Base-by-base conservation (phyloP, 139 green algal species). In the Ettlia oleoabundans region DNA sequence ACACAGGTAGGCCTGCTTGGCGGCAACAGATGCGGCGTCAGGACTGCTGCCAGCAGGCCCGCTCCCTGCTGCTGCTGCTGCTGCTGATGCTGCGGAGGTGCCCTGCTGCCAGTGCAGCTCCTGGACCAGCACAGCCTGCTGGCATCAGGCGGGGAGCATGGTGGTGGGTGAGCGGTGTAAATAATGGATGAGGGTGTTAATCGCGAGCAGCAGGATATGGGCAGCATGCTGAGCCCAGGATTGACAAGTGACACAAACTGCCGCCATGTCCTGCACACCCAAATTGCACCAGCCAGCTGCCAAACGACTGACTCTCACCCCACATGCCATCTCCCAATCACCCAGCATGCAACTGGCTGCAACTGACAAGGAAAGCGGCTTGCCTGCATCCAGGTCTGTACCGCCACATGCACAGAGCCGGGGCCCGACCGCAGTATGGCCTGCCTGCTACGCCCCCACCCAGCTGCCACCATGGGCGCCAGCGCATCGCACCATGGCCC, bases 401-500 rank as follows among this genome's bases (percentile, higher is more conserved):
- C 72, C 41, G 84, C 84, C 8, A 67, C 61, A 42, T 82, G 81
- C 30, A 91, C 82, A 61, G 71, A 85, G n/a, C 81, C 83, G 41
- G 69, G 37, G 35, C 83, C 77, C 37, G 71, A 24, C 13, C 66
- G 76, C 65, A 86, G 73, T 53, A 90, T 61, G 35, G 61, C 82
- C 32, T 87, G 78, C 15, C 88, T 52, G 15, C 84, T 77, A 18
- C 35, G 38, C 2, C 63, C 63, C 94, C 94, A 97, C 84, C 94
- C 90, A n/a, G 82, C 21, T 15, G 73, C 79, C 33, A 95, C 52
- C 75, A 97, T 84, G 2, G 85, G 76, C 24, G 90, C 75, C 52
- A 97, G 84, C 42, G 92, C 93, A 47, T 97, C 94, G 58, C 82
- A 87, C 94, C 94, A 97, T 82, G 91, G 88, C 47, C 92, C 88